Evolutionary conservation across 2,329 filamentous ascomycete genomes (phyloP).

Genomic region (Purpureocillium lavendulum): DNA sequence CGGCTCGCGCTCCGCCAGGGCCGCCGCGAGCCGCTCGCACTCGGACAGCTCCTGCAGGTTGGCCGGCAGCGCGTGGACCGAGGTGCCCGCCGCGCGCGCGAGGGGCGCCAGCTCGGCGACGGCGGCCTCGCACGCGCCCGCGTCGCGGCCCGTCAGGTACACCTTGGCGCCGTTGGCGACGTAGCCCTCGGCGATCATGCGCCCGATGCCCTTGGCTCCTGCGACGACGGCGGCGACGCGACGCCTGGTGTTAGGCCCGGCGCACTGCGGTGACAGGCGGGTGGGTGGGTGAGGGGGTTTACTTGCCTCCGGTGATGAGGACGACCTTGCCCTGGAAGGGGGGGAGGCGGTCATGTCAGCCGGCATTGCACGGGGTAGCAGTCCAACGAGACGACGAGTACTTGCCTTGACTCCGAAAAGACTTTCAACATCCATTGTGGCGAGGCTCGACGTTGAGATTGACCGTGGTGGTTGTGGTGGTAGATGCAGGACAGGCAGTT

Average conservation of each 20-base stretch:
- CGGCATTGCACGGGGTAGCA: no score
- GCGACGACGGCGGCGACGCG: not conserved
- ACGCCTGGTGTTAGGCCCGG: not conserved
- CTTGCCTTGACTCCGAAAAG: conserved; percentile 53
- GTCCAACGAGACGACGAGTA: no score
- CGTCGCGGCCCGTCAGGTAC: conserved; percentile 59
- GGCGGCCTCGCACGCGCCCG: conserved; percentile 44
- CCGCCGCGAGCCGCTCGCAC: conserved; percentile 42
- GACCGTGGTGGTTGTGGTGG: no score
- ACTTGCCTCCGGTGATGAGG: conserved; percentile 43
- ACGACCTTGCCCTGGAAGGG: conserved; percentile 43
- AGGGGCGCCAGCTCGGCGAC: conserved; percentile 47
- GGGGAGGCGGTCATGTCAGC: no score
- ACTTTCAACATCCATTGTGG: conserved; percentile 42
- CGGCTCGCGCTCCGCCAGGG: conserved; percentile 39
- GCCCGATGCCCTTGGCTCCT: conserved; percentile 54
- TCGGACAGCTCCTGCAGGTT: conserved; percentile 54
- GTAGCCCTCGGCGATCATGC: conserved; percentile 60
- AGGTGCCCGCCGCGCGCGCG: conserved; percentile 31
- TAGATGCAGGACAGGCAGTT: no score
- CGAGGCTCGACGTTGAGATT: no score
- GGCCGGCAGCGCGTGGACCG: conserved; percentile 50
- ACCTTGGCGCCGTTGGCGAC: conserved; percentile 55
- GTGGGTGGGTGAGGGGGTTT: not conserved
- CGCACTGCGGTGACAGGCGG: not conserved